A percentile compares a stretch with the other conserved stretches of the same genome.
Conservation (phyloP, 805 yeast species). For the Komagataella kurtzmanii region DNA sequence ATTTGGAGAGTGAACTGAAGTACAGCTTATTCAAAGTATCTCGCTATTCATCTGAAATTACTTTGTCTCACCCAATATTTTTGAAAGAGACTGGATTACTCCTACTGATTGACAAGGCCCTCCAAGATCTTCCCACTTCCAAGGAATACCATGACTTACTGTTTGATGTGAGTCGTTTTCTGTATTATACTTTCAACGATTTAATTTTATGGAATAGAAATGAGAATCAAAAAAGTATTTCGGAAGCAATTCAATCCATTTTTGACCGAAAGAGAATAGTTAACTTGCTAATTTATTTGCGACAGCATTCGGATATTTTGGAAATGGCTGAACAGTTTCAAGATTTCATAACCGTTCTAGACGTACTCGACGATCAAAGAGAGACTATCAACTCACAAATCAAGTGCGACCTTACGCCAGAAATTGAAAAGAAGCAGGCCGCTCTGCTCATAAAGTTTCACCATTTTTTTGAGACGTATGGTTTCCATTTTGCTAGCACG, state of each 20-base stretch:
- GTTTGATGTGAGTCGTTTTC: background rate
- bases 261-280: background rate
- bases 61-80: background rate
- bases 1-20: background rate
- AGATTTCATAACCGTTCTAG: constrained; percentile 55
- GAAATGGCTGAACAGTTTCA: constrained; percentile 32
- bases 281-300: background rate
- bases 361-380: constrained; percentile 31
- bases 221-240: background rate
- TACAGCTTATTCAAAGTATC: background rate
- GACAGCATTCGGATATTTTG: background rate
- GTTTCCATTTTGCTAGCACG: constrained; percentile 53
- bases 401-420: constrained; percentile 4
- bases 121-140: background rate
- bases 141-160: background rate
- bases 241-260: background rate
- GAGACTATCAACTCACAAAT: constrained; percentile 7
- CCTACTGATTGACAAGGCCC: background rate
- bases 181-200: constrained; percentile 1
- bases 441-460: constrained; percentile 18
- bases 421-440: constrained; percentile 19
- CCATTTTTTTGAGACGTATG: constrained; percentile 45
- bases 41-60: background rate
- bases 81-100: background rate
- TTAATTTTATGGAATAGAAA: background rate